Evolutionary conservation across 495 filamentous ascomycete species (phyloP).

Genomic region (Tricharina praecox): DNA sequence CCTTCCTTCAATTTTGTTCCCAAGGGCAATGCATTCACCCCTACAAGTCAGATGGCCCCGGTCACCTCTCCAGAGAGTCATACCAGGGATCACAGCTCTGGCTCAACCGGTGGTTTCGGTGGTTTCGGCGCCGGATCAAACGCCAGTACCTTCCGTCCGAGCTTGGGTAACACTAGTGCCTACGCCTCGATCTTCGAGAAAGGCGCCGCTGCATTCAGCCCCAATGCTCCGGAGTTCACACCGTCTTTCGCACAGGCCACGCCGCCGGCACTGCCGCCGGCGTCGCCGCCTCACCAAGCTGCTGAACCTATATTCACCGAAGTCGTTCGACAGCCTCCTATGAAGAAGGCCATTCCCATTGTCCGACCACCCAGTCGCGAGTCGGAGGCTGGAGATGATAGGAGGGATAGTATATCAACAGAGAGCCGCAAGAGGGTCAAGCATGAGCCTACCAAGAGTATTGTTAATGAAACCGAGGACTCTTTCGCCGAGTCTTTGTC

Average conservation of each 20-base stretch:
- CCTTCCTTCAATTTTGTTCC: conserved; percentile 50
- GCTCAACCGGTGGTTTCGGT: conserved; percentile 12
- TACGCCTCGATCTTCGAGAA: conserved; percentile 38
- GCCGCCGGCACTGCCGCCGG: conserved; percentile 28
- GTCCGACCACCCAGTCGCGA: conserved; percentile 41
- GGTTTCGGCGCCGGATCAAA: conserved; percentile 36
- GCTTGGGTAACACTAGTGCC: conserved; percentile 49
- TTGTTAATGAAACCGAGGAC: conserved; percentile 8
- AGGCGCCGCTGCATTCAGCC: conserved; percentile 49
- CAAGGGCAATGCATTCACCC: conserved; percentile 37
- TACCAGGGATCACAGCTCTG: conserved; percentile 8
- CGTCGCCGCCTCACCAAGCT: too few relatives aligned
- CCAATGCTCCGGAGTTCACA: conserved; percentile 65
- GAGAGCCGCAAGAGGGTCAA: conserved; percentile 10
- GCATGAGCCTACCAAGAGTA: conserved; percentile 1
- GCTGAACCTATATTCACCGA: conserved; percentile 43
- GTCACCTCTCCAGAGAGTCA: conserved; percentile 3
- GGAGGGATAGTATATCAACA: conserved; percentile 12
- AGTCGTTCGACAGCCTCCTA: conserved; percentile 43
- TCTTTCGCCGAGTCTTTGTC: conserved; percentile 1
- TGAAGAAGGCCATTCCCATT: conserved; percentile 70
- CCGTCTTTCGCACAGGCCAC: conserved; percentile 34
- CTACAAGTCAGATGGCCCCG: neutral
- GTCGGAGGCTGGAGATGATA: conserved; percentile 15
- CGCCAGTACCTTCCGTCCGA: conserved; percentile 55